Percentiles rank a stretch among this genome's conserved stretches.
Evolutionary conservation across 306 rosid genomes (phyloP).

Genomic region (Acmispon strigosus): DNA sequence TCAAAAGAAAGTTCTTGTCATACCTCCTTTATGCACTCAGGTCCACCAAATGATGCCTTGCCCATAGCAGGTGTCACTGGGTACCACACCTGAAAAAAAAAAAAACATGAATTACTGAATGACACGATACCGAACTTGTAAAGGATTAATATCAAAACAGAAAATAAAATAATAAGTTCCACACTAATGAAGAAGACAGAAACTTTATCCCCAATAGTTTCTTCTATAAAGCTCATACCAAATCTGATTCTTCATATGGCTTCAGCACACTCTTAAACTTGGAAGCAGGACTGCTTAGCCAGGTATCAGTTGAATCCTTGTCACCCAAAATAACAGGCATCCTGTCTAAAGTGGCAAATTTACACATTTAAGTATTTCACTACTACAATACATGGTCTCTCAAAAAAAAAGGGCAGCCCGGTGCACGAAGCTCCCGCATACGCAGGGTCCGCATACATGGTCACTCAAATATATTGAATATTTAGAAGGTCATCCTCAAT

Average conservation of each 20-base stretch:
- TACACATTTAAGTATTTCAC: neutral
- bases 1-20: neutral
- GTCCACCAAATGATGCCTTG: constrained; percentile 77
- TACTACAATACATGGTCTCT: constrained; percentile 2
- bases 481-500: neutral
- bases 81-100: constrained; percentile 55
- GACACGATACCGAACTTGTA: neutral
- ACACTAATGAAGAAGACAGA: neutral
- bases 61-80: constrained; percentile 88
- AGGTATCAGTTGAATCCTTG: constrained; percentile 57
- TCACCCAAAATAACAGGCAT: constrained; percentile 92
- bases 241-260: constrained; percentile 66
- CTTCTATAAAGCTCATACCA: constrained; percentile 44
- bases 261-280: constrained; percentile 49
- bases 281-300: constrained; percentile 61
- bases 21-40: constrained; percentile 85
- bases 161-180: neutral
- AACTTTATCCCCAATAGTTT: neutral
- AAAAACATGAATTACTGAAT: neutral
- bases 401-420: too few relatives aligned
- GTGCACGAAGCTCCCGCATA: too few relatives aligned
- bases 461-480: constrained; percentile 16
- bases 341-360: constrained; percentile 48
- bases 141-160: neutral
- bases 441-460: too few relatives aligned